Evolutionary conservation across 768 basidiomycete genomes (phyloP), one percentile per base, ranked within the genome.

Genomic region (Gelatoporia subvermispora): DNA sequence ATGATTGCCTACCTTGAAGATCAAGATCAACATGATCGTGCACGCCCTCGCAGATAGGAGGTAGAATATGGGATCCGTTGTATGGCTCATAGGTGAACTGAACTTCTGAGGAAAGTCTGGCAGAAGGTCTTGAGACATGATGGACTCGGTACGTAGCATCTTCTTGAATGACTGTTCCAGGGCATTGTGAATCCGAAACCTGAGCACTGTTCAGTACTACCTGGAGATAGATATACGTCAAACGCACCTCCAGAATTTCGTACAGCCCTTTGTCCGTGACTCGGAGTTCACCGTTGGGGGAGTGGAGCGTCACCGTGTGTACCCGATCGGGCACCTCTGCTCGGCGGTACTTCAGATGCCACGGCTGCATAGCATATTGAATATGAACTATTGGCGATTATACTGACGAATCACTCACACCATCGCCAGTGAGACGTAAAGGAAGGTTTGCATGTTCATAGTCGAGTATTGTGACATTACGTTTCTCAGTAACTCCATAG

Each of bases 391-490:
- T 18, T 28, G 16, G 21, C 10, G 10, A 39, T n/a, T 16, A 16
- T 8, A 53, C 39, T 5, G 8, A 22, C 23, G 28, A 22, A 51
- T 18, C 13, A 70, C 84, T 52, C 66, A 95, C 94, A 41, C 84
- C 86, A 64, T 94, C 88, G 4, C 96, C 96, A 17, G 93, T 94
- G 44, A 99, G 69, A 22, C 93, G 79, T 36, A 97, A 68, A 35
- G 93, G 93, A 10, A 97, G 73, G 31, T 71, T 75, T 0, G 84
- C 84, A 35, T 70, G 68, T 50, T 91, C 85, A 37, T 84, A 79
- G 58, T 94, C 87, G 7, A 92, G 73, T 15, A 93, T 77, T 4
- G 80, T 78, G 8, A 84, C 67, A 38, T 71, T 72, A 7, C 81
- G 78, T 51, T 76, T 73, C 44, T 73, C 71, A 10, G 73, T 71